These are phyloP conservation scores for Selaginella moellendorffii DNA, from an alignment of 75 land plant genomes.

Conservation along the genomic window DNA sequence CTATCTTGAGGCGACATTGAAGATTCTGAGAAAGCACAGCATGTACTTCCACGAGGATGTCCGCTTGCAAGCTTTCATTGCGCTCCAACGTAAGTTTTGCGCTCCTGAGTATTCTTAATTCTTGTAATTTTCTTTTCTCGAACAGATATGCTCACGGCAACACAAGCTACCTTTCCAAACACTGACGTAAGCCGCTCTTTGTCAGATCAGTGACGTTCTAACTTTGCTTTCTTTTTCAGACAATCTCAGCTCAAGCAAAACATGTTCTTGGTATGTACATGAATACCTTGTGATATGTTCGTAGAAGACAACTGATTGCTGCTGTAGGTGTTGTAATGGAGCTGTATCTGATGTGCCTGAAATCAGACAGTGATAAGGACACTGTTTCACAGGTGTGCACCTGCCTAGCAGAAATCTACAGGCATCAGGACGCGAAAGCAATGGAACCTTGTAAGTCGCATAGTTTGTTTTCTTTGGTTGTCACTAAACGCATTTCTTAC, in stretches of 20 bases:
- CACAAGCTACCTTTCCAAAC: constrained; percentile 48
- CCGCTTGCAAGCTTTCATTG: constrained; percentile 88
- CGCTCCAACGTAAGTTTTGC: constrained; percentile 55
- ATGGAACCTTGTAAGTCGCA: constrained; percentile 55
- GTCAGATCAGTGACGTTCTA: background rate
- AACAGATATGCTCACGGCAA: constrained; percentile 81
- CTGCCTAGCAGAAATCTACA: constrained; percentile 47
- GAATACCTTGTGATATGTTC: background rate
- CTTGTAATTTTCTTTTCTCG: background rate
- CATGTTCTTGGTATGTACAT: constrained; percentile 46
- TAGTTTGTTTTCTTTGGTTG: background rate
- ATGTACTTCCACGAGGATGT: constrained; percentile 99
- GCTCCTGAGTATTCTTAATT: background rate
- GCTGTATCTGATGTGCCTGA: constrained; percentile 73
- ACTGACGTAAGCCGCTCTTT: constrained; percentile 28
- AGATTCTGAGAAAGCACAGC: constrained; percentile 56
- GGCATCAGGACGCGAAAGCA: constrained; percentile 37
- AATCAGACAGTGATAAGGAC: constrained; percentile 95
- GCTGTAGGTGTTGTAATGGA: constrained; percentile 61
- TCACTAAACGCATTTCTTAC: constrained; percentile 14
- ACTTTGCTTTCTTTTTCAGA: constrained; percentile 7
- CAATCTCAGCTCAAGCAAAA: constrained; percentile 37
- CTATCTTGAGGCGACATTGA: constrained; percentile 66
- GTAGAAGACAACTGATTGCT: constrained; percentile 59
- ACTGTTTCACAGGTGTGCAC: constrained; percentile 88